Evolutionary conservation across 2,329 filamentous ascomycete species (phyloP), one percentile per base, ranked within the genome.

Genomic region (Stachybotrys echinatus): DNA sequence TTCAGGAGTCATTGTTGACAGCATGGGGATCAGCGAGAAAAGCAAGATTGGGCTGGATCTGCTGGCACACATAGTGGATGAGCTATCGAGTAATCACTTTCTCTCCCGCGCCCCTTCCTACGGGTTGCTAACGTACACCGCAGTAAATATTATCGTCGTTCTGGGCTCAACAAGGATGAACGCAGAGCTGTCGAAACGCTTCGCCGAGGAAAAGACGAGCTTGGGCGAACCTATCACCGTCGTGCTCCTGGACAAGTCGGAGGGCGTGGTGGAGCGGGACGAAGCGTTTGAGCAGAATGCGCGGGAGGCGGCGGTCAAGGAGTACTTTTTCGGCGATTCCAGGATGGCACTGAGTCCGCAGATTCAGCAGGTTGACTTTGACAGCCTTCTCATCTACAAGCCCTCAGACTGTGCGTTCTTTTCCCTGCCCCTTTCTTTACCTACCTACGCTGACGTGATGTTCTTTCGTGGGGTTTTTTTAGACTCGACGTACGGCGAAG

Each of bases 311-410:
- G 81, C 88, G 47, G 91, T 96, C 48, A 87, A 88, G 57, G 87
- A 92, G 59, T 99, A 99, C 69, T 99, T 99, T 73, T 99, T 96
- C 64, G 94, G 94, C 10, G 87, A 88, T 54, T 70, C 79, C 2
- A 84, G 83, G 54, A 81, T 87, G 51, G 87, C 89, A 0, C 74
- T 99, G 2, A 94, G 88, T 43, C 94, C 94, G 0, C 88, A 92
- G 59, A 95, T 90, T 6, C 89, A 95, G 61, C 87, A 88, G 52
- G 82, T 95, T 5, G 85, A 90, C 54, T 94, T 91, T 63, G 77
- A 83, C 51, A 81, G 84, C 8, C 66, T 96, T 38, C 77, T 82
- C 2, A 79, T 97, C 42, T 96, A 88, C 73, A 83, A 80, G 54
- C 75, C 87, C 23, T 76, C 79, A 4, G 79, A 87, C 51, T 68